phyloP scores from a whole-genome alignment of 2,329 filamentous ascomycete species.

The Rutstroemia sp. region DNA sequence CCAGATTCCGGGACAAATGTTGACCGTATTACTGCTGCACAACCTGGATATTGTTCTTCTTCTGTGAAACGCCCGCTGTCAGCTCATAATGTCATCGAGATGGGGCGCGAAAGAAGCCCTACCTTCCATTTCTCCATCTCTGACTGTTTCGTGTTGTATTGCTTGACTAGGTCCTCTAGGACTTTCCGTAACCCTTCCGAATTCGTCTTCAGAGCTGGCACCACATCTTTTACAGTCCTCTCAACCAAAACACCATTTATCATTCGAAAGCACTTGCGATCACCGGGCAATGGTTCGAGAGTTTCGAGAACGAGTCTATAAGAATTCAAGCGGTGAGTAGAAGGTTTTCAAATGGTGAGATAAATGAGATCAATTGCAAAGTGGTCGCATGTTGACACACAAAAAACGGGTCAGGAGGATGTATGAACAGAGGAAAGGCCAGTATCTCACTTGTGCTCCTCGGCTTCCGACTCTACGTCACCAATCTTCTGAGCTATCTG shows the following conservation, averaged over 20 bases:
- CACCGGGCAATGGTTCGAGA: slow-evolving; percentile 68
- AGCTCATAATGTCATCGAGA: slow-evolving; percentile 9
- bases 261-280: slow-evolving; percentile 97
- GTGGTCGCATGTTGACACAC: neutral
- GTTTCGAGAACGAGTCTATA: slow-evolving; percentile 88
- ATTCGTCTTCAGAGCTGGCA: slow-evolving; percentile 87
- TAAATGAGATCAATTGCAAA: neutral
- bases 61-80: slow-evolving; percentile 43
- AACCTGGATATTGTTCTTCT: slow-evolving; percentile 84
- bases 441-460: slow-evolving; percentile 85
- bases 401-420: neutral
- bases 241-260: slow-evolving; percentile 96
- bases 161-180: slow-evolving; percentile 87
- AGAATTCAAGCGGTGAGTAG: slow-evolving; percentile 33
- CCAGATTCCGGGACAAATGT: slow-evolving; percentile 10
- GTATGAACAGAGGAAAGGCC: neutral
- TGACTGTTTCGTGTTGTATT: slow-evolving; percentile 90
- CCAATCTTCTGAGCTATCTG: slow-evolving; percentile 94
- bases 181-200: slow-evolving; percentile 91
- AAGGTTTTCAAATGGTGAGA: slow-evolving; percentile 19
- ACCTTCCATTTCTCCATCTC: slow-evolving; percentile 99
- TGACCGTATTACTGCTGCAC: slow-evolving; percentile 57
- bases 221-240: slow-evolving; percentile 84
- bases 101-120: slow-evolving; percentile 28
- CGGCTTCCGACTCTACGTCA: slow-evolving; percentile 92